A percentile compares a stretch with the other conserved stretches of the same genome.
Evolutionary conservation across 2,329 filamentous ascomycete species (phyloP).

Genomic region (Dendryphion nanum): DNA sequence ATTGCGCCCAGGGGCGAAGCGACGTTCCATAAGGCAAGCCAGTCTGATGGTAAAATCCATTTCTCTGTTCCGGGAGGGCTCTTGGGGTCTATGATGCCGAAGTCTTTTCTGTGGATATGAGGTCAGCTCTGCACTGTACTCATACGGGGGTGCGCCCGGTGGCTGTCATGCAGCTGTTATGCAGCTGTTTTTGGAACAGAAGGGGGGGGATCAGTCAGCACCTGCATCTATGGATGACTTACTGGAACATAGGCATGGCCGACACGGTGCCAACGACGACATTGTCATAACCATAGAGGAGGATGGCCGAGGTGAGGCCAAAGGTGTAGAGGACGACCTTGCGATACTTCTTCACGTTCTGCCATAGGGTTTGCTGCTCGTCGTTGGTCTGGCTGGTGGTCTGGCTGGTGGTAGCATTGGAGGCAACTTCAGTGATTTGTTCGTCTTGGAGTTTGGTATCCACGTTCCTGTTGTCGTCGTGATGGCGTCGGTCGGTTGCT

Average conservation of each 20-base stretch:
- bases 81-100: slow-evolving; percentile 19
- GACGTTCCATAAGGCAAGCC: slow-evolving; percentile 30
- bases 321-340: slow-evolving; percentile 24
- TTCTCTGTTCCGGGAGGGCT: slow-evolving; percentile 12
- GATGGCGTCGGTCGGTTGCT: background rate
- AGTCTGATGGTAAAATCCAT: slow-evolving; percentile 27
- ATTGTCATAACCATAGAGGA: slow-evolving; percentile 32
- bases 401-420: slow-evolving; percentile 3
- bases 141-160: too few species aligned
- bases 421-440: slow-evolving; percentile 13
- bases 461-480: slow-evolving; percentile 6
- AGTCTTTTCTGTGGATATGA: slow-evolving; percentile 21
- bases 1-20: slow-evolving; percentile 26
- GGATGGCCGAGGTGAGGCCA: slow-evolving; percentile 24
- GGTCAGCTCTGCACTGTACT: too few species aligned
- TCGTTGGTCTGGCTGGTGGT: slow-evolving; percentile 13
- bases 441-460: slow-evolving; percentile 1
- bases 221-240: slow-evolving; percentile 9
- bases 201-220: too few species aligned
- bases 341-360: slow-evolving; percentile 30
- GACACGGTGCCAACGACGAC: slow-evolving; percentile 29
- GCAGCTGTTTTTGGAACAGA: too few species aligned
- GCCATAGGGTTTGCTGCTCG: slow-evolving; percentile 23
- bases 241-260: slow-evolving; percentile 30
- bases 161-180: too few species aligned